phyloP scores from a whole-genome alignment of 2,329 filamentous ascomycete genomes.

The Fusarium miscanthi region DNA sequence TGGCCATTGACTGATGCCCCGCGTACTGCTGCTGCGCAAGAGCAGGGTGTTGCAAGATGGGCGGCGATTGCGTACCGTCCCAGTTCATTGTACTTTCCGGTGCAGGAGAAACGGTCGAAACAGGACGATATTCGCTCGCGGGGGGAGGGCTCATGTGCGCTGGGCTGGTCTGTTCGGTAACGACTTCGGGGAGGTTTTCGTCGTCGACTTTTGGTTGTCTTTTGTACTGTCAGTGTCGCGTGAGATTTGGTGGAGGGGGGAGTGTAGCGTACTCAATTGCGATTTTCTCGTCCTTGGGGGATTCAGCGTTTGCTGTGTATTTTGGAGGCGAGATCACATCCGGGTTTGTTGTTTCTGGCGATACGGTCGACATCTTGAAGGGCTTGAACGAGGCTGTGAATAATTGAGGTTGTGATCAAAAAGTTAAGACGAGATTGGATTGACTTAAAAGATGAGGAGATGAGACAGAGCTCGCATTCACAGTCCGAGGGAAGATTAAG shows the following conservation, averaged over 20 bases:
- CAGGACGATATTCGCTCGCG: constrained; percentile 1
- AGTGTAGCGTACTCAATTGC: constrained; percentile 20
- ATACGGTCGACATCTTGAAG: constrained; percentile 18
- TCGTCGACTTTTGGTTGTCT: constrained; percentile 30
- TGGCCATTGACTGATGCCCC: constrained; percentile 24
- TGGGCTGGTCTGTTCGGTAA: constrained; percentile 2
- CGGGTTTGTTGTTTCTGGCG: constrained; percentile 17
- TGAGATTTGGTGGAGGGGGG: too few relatives aligned
- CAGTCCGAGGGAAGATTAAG: constrained; percentile 7
- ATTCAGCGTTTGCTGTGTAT: constrained; percentile 18
- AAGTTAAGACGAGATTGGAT: background rate
- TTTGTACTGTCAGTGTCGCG: background rate
- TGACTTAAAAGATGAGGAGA: background rate
- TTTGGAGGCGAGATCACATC: constrained; percentile 37
- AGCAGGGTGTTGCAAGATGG: constrained; percentile 31
- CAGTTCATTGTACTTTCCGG: constrained; percentile 9
- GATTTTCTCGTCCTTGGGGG: constrained; percentile 37
- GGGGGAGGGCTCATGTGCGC: constrained; percentile 2
- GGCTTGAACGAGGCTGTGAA: background rate
- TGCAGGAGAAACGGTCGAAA: constrained; percentile 23
- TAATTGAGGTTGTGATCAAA: background rate
- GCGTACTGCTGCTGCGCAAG: constrained; percentile 31
- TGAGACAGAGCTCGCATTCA: background rate
- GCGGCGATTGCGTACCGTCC: constrained; percentile 29
- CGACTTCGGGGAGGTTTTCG: constrained; percentile 43